A percentile compares a stretch with the other conserved stretches of the same genome.
These are phyloP conservation scores for Lactarius hatsudake DNA, from an alignment of 768 basidiomycete genomes.

Conservation along the genomic window DNA sequence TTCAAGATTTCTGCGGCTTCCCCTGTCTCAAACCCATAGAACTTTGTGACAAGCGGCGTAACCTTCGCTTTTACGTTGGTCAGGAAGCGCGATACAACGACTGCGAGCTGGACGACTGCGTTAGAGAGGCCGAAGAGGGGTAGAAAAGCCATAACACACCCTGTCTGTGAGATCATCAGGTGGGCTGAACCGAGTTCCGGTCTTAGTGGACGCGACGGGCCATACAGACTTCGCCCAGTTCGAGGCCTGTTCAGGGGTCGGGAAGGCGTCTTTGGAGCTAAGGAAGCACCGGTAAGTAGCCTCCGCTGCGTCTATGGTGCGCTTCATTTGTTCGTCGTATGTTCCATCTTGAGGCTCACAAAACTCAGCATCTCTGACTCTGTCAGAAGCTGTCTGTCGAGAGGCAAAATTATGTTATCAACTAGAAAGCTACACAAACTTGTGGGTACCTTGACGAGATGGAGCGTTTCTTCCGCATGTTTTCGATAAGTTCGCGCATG, in stretches of 20 bases:
- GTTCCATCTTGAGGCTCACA: neutral
- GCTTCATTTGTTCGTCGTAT: neutral
- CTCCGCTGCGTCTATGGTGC: neutral
- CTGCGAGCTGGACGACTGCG: neutral
- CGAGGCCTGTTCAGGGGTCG: neutral
- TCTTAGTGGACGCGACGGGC: conserved; percentile 10
- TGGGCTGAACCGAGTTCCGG: neutral
- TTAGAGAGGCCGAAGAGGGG: neutral
- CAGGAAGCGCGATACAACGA: neutral
- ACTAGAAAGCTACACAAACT: neutral
- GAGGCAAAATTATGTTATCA: neutral
- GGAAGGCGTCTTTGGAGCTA: conserved; percentile 9
- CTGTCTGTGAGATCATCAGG: neutral
- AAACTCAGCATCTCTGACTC: conserved; percentile 3
- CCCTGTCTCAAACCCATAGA: conserved; percentile 2
- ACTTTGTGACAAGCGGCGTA: conserved; percentile 5
- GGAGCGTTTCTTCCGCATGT: conserved; percentile 11
- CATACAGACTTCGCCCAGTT: conserved; percentile 11
- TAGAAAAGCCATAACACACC: neutral
- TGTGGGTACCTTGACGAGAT: conserved; percentile 3
- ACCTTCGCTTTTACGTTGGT: conserved; percentile 2
- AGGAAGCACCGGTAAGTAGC: conserved; percentile 8
- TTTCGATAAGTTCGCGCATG: conserved; percentile 9
- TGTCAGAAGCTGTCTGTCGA: conserved; percentile 6
- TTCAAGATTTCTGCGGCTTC: neutral